Evolutionary conservation across 1,284 basidiomycete genomes (phyloP), one percentile per base, ranked within the genome.

Genomic region (Cutaneotrichosporon spelunceum): DNA sequence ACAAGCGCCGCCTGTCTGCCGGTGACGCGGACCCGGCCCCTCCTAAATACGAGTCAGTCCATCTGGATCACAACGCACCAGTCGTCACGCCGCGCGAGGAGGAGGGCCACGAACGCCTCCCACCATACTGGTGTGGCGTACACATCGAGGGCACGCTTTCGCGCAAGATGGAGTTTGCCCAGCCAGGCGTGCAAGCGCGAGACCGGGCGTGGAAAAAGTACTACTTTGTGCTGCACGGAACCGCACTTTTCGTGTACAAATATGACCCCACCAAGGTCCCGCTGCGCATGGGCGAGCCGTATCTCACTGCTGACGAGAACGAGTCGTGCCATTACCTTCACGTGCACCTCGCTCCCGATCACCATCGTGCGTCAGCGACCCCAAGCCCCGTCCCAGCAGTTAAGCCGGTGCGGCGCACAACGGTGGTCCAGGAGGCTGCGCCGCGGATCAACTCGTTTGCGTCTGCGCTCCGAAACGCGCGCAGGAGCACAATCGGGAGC

Each of bases 191-290:
- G 3, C 91, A 95, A 75, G 88, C 93, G 19, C 86, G 84, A 72
- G 93, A 97, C 73, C 84, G 96, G 39, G 91, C 91, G 72, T 99
- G 95, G 95, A 86, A 88, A 67, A 83, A 90, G 56, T 86, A 88
- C 63, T 85, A 95, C 71, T 91, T 93, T 76, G 91, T 96, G 66
- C 80, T 99, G 45, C 92, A 97, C 73, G 96, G 95, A 44, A 99
- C 95, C 6, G 83, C 84, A 66, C 87, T 99, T 72, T 84, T 85
- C 64, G 83, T 98, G 60, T 99, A 93, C 82, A 86, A 87, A 70
- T 86, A 85, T 62, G 82, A 83, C 64, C 78, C 81, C 7, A 74
- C 78, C 60, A 79, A 76, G 58, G 75, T 79, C 65, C 78, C 79
- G 4, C 70, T 82, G 19, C 64, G 64, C 24, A 42, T 50, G 23